phyloP scores from a whole-genome alignment of 768 basidiomycete species.

The Tulasnella sp. region DNA sequence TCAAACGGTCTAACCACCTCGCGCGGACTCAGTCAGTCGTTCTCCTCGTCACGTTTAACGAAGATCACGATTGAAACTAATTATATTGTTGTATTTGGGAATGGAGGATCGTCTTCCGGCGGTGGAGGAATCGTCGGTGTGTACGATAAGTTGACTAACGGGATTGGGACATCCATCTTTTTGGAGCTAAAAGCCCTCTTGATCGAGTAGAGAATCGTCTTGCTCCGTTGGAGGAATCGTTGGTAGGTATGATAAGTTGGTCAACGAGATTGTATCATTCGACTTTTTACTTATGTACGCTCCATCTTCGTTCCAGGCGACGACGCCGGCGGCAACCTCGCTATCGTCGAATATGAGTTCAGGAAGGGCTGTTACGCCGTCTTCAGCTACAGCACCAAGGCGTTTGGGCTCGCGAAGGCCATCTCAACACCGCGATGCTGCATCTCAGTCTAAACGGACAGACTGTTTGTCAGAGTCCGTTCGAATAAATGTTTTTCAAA shows the following conservation, averaged over 20 bases:
- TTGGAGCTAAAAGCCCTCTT: no score
- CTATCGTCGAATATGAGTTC: constrained; percentile 34
- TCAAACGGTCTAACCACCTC: no score
- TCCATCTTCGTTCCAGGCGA: background rate
- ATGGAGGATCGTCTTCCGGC: constrained; percentile 29
- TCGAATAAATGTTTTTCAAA: no score
- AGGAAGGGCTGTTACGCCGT: constrained; percentile 29
- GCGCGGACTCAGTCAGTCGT: no score
- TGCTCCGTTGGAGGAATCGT: no score
- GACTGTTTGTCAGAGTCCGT: no score
- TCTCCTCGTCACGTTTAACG: background rate
- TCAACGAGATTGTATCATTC: no score
- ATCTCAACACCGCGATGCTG: background rate
- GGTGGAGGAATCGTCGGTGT: constrained; percentile 33
- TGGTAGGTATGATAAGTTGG: no score
- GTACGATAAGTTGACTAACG: background rate
- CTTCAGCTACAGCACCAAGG: constrained; percentile 22
- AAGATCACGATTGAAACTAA: background rate
- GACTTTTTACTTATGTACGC: background rate
- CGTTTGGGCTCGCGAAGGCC: constrained; percentile 28
- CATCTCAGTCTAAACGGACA: no score
- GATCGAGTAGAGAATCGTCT: no score
- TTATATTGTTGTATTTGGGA: background rate
- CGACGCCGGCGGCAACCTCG: constrained; percentile 20
- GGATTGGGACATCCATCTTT: no score